Base-by-base conservation (phyloP, 2,329 filamentous ascomycete genomes). In the Aspergillus brasiliensis region DNA sequence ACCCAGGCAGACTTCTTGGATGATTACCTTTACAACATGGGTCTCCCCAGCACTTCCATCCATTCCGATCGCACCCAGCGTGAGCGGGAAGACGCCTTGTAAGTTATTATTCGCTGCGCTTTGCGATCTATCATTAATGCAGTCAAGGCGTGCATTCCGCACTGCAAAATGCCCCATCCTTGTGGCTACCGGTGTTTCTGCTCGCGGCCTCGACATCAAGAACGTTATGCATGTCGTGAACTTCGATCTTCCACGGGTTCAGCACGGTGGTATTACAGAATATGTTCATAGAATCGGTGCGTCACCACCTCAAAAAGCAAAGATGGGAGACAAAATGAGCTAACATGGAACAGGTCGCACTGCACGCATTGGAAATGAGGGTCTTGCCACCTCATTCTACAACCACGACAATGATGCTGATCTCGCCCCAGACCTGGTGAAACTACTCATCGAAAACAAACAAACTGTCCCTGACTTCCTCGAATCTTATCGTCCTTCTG, bases 151-250 rank as follows among this genome's bases (percentile, higher is more conserved):
- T 67, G 84, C 89, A 1, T 98, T 98, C 83, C 88, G 91, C 19
- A 81, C 80, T 19, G 94, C 91, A 1, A 84, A 83, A 31, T 83
- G 84, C 8, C 93, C 94, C 0, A 90, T 99, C 57, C 77, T 99
- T 59, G 86, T 98, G 61, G 88, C 94, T 10, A 98, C 94, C 21
- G 91, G 91, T 51, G 86, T 99, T 54, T 88, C 90, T 54, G 91
- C 92, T 71, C 92, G 95, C 68, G 95, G 95, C 6, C 88, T 97
- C 34, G 93, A 98, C 67, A 89, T 97, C 37, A 86, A 86, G 59
- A 92, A 95, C 65, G 89, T 98, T 5, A 87, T 88, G 80, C 92
- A 97, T 65, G 90, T 99, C 61, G 89, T 99, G 83, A 98, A 99
- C 78, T 98, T 88, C 68, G 93, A 98, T 62, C 81, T 98, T 1